Evolutionary conservation across 192 early-diverging fungal genomes (phyloP).

Genomic region (Coemansia sp.): DNA sequence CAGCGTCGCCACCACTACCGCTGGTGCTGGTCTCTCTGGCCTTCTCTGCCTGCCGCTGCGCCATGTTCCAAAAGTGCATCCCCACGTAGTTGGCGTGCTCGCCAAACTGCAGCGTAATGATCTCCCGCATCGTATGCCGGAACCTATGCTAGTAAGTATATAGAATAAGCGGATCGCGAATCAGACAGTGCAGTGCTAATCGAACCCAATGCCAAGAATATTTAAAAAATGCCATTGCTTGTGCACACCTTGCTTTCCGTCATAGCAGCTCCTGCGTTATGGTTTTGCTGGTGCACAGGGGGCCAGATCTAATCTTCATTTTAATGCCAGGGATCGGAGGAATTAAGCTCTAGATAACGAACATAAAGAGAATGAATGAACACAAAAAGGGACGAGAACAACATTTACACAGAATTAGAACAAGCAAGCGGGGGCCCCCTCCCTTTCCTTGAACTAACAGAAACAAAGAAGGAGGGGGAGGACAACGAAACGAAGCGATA

Average conservation of each 20-base stretch:
- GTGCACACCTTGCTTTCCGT: too few relatives aligned
- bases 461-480: not conserved
- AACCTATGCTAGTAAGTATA: not conserved
- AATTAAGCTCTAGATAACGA: too few relatives aligned
- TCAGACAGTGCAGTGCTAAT: too few relatives aligned
- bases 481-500: not conserved
- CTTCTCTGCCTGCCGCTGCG: slow-evolving; percentile 29
- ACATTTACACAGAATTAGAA: not conserved
- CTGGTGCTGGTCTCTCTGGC: slow-evolving; percentile 56
- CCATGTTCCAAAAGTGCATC: slow-evolving; percentile 90
- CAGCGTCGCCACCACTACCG: slow-evolving; percentile 23
- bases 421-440: too few relatives aligned
- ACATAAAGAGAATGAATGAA: too few relatives aligned
- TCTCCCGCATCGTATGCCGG: slow-evolving; percentile 66
- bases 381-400: not conserved
- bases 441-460: not conserved
- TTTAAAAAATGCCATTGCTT: too few relatives aligned
- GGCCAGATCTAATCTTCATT: too few relatives aligned
- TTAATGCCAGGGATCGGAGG: too few relatives aligned
- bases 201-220: too few relatives aligned
- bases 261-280: too few relatives aligned
- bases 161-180: not conserved
- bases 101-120: slow-evolving; percentile 93
- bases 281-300: too few relatives aligned
- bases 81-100: slow-evolving; percentile 84